Evolutionary conservation across 148 eudicot species (phyloP), one percentile per base, ranked within the genome.

Genomic region (Diospyros kaki): DNA sequence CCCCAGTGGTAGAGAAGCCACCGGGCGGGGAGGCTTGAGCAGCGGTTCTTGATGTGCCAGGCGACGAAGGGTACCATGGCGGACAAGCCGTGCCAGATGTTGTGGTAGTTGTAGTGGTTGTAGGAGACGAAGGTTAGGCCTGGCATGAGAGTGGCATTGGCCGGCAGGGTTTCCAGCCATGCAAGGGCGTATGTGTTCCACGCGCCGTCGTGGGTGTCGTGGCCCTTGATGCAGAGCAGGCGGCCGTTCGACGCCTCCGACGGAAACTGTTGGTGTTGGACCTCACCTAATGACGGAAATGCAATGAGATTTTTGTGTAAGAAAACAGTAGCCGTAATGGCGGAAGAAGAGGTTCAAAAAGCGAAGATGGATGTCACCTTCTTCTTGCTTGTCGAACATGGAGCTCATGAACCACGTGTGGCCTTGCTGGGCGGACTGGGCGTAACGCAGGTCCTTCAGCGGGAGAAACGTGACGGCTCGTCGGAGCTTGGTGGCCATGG

Each of bases 331-430:
- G 28, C 28, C 28, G 28, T 28, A 28, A 28, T 28, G 28, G 28
- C 28, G 28, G 28, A 28, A 28, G 28, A 28, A 28, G 28, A 28
- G 28, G 28, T 28, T 28, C 28, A 28, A 28, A 28, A 28, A 28
- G 28, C 28, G 28, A 28, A 28, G 28, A 28, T 28, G 28, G 28
- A 28, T 28, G 28, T 28, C 28, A 28, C 28, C 28, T 28, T 28
- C 28, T 28, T 28, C 28, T 28, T 28, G 28, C 28, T 28, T 28
- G 28, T 28, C 28, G 28, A 28, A 28, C 28, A 28, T 28, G 15
- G 89, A 83, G 80, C 91, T 87, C 89, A 85, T 83, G 79, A 83
- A 87, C 91, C 89, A 83, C 2, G 88, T 87, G 77, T 85, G 71
- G 3, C 87, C 87, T 13, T 58, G 11, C 77, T 52, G 71, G 53